Conservation (phyloP, 805 yeast genomes). For the Metschnikowia noctiluminum region DNA sequence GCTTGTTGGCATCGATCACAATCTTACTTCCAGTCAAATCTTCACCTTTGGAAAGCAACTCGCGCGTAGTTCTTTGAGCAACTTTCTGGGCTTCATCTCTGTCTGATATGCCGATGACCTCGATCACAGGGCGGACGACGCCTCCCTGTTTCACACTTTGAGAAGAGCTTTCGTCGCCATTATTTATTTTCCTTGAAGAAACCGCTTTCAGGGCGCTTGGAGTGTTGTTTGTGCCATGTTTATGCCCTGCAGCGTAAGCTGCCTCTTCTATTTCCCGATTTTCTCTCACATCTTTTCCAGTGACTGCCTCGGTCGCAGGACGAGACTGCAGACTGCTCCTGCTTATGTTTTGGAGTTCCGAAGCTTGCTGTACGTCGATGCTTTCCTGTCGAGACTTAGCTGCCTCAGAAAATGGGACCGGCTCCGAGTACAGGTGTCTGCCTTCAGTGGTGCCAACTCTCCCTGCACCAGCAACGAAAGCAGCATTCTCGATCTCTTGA, state of each 20-base stretch:
- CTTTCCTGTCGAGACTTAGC: neutral
- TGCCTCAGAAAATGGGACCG: neutral
- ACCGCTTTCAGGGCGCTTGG: too few relatives aligned
- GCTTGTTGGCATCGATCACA: slow-evolving; percentile 32
- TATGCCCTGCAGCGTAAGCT: slow-evolving; percentile 3
- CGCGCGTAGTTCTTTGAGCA: slow-evolving; percentile 31
- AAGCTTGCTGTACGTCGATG: slow-evolving; percentile 15
- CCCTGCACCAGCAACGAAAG: neutral
- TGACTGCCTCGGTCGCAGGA: neutral
- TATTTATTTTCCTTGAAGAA: neutral
- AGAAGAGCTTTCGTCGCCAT: too few relatives aligned
- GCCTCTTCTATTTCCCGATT: neutral
- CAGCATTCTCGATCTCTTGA: slow-evolving; percentile 1
- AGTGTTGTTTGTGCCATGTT: neutral
- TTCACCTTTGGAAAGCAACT: slow-evolving; percentile 29
- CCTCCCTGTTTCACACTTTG: too few relatives aligned
- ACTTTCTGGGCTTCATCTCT: slow-evolving; percentile 26
- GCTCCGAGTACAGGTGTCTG: neutral
- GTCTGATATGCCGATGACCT: slow-evolving; percentile 35
- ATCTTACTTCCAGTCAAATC: slow-evolving; percentile 33
- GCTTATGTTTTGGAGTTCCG: neutral
- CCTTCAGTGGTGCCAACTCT: neutral
- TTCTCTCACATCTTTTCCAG: neutral
- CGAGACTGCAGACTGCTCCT: slow-evolving; percentile 8
- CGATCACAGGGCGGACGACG: slow-evolving; percentile 21